Base-by-base conservation (phyloP, 2,329 filamentous ascomycete species). In the Tolypocladium guangdongense region DNA sequence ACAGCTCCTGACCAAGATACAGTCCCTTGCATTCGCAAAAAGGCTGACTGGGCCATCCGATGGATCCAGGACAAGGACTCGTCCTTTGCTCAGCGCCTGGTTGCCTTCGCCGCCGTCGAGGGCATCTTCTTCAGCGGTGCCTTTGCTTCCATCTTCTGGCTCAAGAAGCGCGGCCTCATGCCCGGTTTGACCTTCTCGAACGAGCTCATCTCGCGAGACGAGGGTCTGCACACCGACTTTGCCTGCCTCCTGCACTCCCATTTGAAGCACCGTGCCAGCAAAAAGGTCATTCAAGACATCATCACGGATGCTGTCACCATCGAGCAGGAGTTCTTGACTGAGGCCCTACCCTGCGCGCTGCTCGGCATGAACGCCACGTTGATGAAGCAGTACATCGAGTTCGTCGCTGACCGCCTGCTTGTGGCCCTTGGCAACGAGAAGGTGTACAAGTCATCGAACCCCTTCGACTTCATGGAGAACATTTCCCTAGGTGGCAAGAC, bases 361-460 rank as follows among this genome's bases (percentile, higher is more conserved):
- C 88, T 99, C 35, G 93, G 93, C 75, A 99, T 99, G 93, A 99
- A 99, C 80, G 74, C 91, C 52, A 87, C 80, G 61, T 82, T 99
- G 63, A 99, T 99, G 93, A 95, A 95, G 81, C 92, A 97, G 76
- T 99, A 99, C 80, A 99, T 99, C 62, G 93, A 99, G 82, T 99
- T 99, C 64, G 93, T 99, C 49, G 93, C 93, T 59, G 93, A 99
- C 72, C 88, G 93, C 64, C 86, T 99, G 37, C 83, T 99, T 37
- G 78, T 97, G 55, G 86, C 93, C 35, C 87, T 99, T 48, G 93
- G 93, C 66, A 96, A 96, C 74, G 82, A 88, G 64, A 97, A 96
- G 81, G 80, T 88, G 65, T 99, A 95, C 83, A 88, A 93, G 68
- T 78, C 87, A 30, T 82, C 86, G 71, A 99, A 99, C 78, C 93